Percentiles rank a stretch among this genome's conserved stretches.
These are phyloP conservation scores for Eremothecium coryli DNA, from an alignment of 1,139 yeast genomes.

Conservation along the genomic window DNA sequence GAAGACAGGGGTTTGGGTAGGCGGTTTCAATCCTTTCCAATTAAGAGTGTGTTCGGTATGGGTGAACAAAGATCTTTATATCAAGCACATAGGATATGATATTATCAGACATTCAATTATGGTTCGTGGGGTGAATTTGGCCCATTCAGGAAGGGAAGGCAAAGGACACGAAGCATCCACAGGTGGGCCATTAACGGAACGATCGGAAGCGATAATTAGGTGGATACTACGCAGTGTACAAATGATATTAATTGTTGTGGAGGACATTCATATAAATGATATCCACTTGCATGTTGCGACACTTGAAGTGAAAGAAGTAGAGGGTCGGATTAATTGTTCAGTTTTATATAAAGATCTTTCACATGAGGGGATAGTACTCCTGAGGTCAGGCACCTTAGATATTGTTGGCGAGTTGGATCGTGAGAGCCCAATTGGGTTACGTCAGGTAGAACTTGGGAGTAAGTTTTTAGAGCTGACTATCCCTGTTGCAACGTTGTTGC, in stretches of 20 bases:
- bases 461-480: slow-evolving; percentile 4
- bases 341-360: background rate
- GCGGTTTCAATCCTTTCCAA: slow-evolving; percentile 16
- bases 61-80: slow-evolving; percentile 11
- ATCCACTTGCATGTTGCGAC: background rate
- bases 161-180: too few species aligned
- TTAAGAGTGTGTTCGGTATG: slow-evolving; percentile 12
- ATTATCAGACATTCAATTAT: slow-evolving; percentile 14
- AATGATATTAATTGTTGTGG: background rate
- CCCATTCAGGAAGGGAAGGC: too few species aligned
- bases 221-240: too few species aligned
- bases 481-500: slow-evolving; percentile 1
- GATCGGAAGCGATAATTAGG: too few species aligned
- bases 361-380: background rate
- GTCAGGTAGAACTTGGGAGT: slow-evolving; percentile 2
- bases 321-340: background rate
- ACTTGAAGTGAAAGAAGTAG: slow-evolving; percentile 1
- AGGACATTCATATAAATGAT: background rate
- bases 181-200: too few species aligned
- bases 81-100: slow-evolving; percentile 17
- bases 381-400: slow-evolving; percentile 3
- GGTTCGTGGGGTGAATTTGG: slow-evolving; percentile 13
- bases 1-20: slow-evolving; percentile 9
- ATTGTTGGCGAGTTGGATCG: background rate
- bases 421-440: slow-evolving; percentile 3